Evolutionary conservation across 1,139 yeast species (phyloP).

Genomic region (Pichia sp.): DNA sequence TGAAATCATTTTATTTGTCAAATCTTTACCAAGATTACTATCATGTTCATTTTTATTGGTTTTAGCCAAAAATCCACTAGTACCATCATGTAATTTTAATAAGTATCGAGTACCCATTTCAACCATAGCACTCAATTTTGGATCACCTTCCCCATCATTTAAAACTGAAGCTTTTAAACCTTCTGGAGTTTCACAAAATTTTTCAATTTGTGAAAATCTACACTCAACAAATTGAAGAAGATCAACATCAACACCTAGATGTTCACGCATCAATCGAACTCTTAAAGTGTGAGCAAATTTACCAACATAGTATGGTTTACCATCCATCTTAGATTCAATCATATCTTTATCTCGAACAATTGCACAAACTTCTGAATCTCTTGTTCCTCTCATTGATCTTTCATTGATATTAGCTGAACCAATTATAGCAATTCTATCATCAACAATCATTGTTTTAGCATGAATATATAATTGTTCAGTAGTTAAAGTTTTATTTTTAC

Average conservation of each 20-base stretch:
- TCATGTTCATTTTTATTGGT: slow-evolving; percentile 3
- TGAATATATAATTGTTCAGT: slow-evolving; percentile 93
- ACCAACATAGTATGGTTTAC: slow-evolving; percentile 71
- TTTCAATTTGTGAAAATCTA: slow-evolving; percentile 54
- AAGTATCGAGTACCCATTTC: slow-evolving; percentile 69
- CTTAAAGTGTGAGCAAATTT: slow-evolving; percentile 86
- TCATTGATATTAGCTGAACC: slow-evolving; percentile 97
- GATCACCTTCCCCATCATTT: slow-evolving; percentile 22
- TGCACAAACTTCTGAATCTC: slow-evolving; percentile 94
- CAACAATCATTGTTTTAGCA: slow-evolving; percentile 89
- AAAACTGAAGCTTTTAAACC: slow-evolving; percentile 41
- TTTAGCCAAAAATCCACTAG: slow-evolving; percentile 21
- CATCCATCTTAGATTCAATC: slow-evolving; percentile 72
- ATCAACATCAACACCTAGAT: slow-evolving; percentile 89
- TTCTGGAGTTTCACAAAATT: slow-evolving; percentile 39
- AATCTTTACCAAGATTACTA: slow-evolving; percentile 1
- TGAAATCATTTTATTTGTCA: slow-evolving; percentile 35
- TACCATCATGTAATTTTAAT: slow-evolving; percentile 37
- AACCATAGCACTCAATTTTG: slow-evolving; percentile 55
- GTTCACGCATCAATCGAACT: slow-evolving; percentile 92
- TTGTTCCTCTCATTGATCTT: slow-evolving; percentile 84
- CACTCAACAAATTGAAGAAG: slow-evolving; percentile 78
- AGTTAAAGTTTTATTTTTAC: slow-evolving; percentile 63
- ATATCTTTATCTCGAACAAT: slow-evolving; percentile 77
- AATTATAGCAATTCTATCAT: slow-evolving; percentile 85